phyloP scores from a whole-genome alignment of 1,139 yeast species.

The Pichia sp. region DNA sequence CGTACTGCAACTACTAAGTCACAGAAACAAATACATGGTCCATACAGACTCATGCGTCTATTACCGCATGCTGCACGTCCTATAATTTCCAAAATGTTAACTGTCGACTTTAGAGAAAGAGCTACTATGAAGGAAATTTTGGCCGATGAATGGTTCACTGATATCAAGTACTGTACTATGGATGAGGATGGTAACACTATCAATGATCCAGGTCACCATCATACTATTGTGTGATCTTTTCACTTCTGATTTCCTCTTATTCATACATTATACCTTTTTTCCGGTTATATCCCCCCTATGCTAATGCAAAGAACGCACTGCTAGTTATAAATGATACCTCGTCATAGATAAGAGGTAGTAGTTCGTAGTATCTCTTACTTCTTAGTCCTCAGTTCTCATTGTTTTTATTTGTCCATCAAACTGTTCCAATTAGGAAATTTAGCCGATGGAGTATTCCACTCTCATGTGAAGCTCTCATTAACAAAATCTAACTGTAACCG shows the following conservation, averaged over 20 bases:
- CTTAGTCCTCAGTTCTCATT: too few species aligned
- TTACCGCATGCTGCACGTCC: slow-evolving; percentile 93
- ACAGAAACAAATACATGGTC: slow-evolving; percentile 49
- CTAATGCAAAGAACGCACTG: too few species aligned
- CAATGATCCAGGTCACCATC: slow-evolving; percentile 47
- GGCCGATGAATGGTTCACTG: slow-evolving; percentile 71
- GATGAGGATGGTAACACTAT: slow-evolving; percentile 37
- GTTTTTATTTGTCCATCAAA: too few species aligned
- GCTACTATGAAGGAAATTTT: slow-evolving; percentile 72
- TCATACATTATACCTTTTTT: too few species aligned
- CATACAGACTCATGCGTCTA: slow-evolving; percentile 84
- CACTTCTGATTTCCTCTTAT: neutral
- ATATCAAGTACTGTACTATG: slow-evolving; percentile 44
- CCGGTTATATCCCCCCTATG: too few species aligned
- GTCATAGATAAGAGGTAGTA: too few species aligned
- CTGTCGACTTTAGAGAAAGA: slow-evolving; percentile 60
- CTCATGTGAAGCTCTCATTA: too few species aligned
- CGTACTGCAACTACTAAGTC: slow-evolving; percentile 24
- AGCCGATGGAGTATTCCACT: too few species aligned
- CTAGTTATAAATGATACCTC: too few species aligned
- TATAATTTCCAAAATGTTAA: slow-evolving; percentile 68
- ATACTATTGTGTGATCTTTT: slow-evolving; percentile 35
- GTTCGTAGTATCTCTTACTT: too few species aligned
- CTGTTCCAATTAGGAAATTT: too few species aligned
- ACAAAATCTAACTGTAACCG: too few species aligned